phyloP scores from a whole-genome alignment of 129 eudicot species.

The Artemisia argyi region DNA sequence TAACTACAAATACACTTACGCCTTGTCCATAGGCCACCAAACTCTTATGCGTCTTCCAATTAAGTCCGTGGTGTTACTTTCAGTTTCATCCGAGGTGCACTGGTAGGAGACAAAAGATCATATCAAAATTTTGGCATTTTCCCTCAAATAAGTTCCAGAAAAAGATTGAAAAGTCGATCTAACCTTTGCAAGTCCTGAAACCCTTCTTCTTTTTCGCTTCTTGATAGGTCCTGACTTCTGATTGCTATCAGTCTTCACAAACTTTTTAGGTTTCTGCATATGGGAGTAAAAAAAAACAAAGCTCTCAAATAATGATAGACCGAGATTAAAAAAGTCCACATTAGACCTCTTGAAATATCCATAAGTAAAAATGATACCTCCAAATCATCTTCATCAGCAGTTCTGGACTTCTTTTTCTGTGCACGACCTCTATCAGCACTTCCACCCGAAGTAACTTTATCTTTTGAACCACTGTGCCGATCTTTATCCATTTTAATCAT shows the following conservation, averaged over 20 bases:
- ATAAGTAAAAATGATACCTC: conserved; percentile 45
- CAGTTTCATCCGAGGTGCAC: conserved; percentile 63
- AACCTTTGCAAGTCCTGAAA: conserved; percentile 80
- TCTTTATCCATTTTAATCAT: conserved; percentile 48
- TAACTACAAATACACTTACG: conserved; percentile 45
- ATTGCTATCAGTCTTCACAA: conserved; percentile 31
- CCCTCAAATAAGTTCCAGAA: background rate
- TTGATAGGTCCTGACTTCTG: conserved; percentile 47
- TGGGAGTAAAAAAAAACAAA: conserved; percentile 8
- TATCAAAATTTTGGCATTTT: conserved; percentile 1
- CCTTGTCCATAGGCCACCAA: conserved; percentile 99
- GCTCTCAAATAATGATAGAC: background rate
- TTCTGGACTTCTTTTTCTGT: conserved; percentile 32
- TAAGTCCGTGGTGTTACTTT: conserved; percentile 50
- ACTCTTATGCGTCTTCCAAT: conserved; percentile 70
- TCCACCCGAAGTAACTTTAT: conserved; percentile 19
- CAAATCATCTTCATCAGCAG: conserved; percentile 32
- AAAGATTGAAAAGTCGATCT: conserved; percentile 5
- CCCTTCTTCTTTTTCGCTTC: conserved; percentile 62
- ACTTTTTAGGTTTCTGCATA: conserved; percentile 48
- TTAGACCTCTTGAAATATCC: background rate
- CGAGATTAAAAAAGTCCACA: background rate
- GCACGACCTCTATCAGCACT: conserved; percentile 16
- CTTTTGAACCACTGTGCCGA: conserved; percentile 37
- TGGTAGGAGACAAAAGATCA: conserved; percentile 21